Percentiles rank a stretch among this genome's conserved stretches.
phyloP scores from a whole-genome alignment of 192 early-diverging fungal species.

The Coemansia asiatica region DNA sequence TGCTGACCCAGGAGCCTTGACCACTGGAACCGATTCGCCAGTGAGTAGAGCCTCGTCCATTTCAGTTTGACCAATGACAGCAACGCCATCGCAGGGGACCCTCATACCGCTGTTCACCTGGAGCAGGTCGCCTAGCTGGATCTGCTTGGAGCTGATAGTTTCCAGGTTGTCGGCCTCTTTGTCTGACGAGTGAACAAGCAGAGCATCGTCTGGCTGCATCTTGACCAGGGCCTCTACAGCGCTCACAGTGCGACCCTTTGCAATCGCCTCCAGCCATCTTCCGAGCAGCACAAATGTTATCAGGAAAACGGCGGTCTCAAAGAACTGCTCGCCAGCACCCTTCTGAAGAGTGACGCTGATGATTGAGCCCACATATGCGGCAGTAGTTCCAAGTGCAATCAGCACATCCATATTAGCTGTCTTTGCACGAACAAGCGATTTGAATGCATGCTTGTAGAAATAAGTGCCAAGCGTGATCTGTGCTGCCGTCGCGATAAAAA shows the following conservation, averaged over 20 bases:
- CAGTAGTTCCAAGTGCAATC: constrained; percentile 80
- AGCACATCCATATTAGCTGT: constrained; percentile 96
- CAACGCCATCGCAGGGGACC: constrained; percentile 58
- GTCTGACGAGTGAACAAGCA: constrained; percentile 18
- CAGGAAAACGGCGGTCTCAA: constrained; percentile 89
- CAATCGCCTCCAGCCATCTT: constrained; percentile 87
- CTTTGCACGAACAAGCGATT: constrained; percentile 69
- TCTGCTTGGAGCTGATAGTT: constrained; percentile 33
- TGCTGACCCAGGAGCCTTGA: constrained; percentile 63
- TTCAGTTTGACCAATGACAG: constrained; percentile 32
- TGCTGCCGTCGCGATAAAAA: constrained; percentile 79
- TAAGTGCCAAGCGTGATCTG: constrained; percentile 83
- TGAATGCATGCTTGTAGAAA: constrained; percentile 80
- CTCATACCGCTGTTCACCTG: constrained; percentile 66
- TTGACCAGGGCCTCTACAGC: constrained; percentile 70
- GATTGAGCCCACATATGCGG: constrained; percentile 79
- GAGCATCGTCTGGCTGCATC: constrained; percentile 54
- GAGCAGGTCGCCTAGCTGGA: constrained; percentile 51
- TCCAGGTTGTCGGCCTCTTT: constrained; percentile 24
- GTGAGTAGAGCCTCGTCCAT: constrained; percentile 95
- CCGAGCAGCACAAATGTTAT: constrained; percentile 92
- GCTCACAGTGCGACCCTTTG: constrained; percentile 87
- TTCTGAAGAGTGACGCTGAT: constrained; percentile 60
- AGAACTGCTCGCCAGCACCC: constrained; percentile 75
- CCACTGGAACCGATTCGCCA: constrained; percentile 84